Percentiles rank a stretch among this genome's conserved stretches.
These are phyloP conservation scores for Linnemannia schmuckeri DNA, from an alignment of 192 early-diverging fungal species.

Conservation along the genomic window DNA sequence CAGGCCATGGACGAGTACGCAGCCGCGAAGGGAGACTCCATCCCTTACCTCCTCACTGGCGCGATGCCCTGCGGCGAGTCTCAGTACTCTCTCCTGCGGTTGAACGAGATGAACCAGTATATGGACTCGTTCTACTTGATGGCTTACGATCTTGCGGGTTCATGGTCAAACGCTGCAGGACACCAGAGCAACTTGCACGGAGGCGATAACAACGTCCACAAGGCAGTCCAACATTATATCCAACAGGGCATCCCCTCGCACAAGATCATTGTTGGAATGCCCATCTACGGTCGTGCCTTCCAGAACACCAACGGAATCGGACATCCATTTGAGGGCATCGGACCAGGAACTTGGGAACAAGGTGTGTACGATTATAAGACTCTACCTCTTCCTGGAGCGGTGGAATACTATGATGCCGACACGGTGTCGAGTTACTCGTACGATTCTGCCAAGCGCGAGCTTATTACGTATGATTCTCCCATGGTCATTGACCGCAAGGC, in stretches of 20 bases:
- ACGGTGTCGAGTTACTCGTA: slow-evolving; percentile 88
- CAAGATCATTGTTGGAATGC: slow-evolving; percentile 92
- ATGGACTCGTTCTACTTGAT: slow-evolving; percentile 91
- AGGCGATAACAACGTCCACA: slow-evolving; percentile 71
- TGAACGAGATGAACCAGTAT: slow-evolving; percentile 72
- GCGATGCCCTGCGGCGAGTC: slow-evolving; percentile 76
- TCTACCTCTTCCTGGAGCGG: slow-evolving; percentile 74
- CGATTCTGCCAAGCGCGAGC: slow-evolving; percentile 71
- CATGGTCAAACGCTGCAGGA: slow-evolving; percentile 74
- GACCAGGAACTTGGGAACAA: slow-evolving; percentile 88
- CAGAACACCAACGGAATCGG: slow-evolving; percentile 82
- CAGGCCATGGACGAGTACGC: slow-evolving; percentile 71
- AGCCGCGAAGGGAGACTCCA: slow-evolving; percentile 37
- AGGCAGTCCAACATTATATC: slow-evolving; percentile 81
- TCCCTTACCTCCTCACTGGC: slow-evolving; percentile 73
- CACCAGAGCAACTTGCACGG: slow-evolving; percentile 92
- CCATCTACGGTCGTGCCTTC: slow-evolving; percentile 95
- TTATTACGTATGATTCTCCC: slow-evolving; percentile 88
- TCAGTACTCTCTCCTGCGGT: slow-evolving; percentile 72
- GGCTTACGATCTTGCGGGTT: slow-evolving; percentile 86
- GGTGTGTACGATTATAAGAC: slow-evolving; percentile 93
- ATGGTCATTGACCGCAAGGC: slow-evolving; percentile 75
- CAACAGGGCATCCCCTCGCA: slow-evolving; percentile 79
- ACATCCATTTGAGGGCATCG: slow-evolving; percentile 75
- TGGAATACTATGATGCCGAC: slow-evolving; percentile 81